Base-by-base conservation (phyloP, 1,284 basidiomycete species). In the Pseudozyma thailandica region DNA sequence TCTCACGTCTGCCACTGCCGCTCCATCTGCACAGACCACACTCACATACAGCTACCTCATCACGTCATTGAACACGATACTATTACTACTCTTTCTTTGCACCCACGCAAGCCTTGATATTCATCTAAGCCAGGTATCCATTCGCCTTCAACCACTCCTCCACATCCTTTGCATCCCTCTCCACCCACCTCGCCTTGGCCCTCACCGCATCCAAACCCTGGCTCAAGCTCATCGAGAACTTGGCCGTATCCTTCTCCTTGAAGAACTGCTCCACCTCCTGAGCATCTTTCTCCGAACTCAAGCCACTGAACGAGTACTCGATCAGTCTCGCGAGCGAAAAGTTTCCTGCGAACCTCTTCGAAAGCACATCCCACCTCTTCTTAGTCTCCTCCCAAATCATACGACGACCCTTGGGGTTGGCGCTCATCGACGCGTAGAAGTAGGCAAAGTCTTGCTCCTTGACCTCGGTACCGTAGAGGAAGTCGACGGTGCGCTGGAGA, bases 211-310 rank as follows among this genome's bases (percentile, higher is more conserved):
- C 91, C 61, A 91, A 77, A 25, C 87, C 86, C 79, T 92, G 91
- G 13, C 87, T 86, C 41, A 91, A 84, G 6, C 86, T 85, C 78
- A 89, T 86, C 66, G 86, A 85, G 83, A 84, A 87, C 73, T 84
- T 85, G 33, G 58, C 54, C 28, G 63, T 77, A 43, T 78, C 70
- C 55, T 85, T 85, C 75, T 65, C 79, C 41, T 57, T 59, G 75
- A 84, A 86, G 86, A 91, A 94, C 4, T 83, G 85, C 50, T 88
- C 87, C 21, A 89, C 87, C 7, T 86, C 86, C 48, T 88, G 83
- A 25, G 88, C 87, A 84, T 96, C 94, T 71, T 89, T 84, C 72
- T 90, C 85, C 18, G 87, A 88, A 18, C 89, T 88, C 62, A 96
- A 86, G 37, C 84, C 83, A 27, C 84, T 84, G 83, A 93, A 88